Evolutionary conservation across 2,329 filamentous ascomycete species (phyloP).

Genomic region (Anisogramma anomala): DNA sequence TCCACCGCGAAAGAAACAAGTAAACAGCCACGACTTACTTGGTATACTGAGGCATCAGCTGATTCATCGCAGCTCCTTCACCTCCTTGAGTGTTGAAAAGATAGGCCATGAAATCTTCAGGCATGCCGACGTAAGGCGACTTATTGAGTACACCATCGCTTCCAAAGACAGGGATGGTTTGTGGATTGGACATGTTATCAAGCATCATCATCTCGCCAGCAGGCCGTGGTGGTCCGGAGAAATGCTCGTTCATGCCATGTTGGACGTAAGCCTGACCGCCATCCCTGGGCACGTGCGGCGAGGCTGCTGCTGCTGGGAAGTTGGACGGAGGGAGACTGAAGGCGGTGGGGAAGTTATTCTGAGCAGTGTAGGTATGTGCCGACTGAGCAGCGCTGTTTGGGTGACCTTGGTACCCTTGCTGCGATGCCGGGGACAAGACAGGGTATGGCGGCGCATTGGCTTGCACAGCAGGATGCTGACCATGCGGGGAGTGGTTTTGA

Average conservation of each 20-base stretch:
- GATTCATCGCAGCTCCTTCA: slow-evolving; percentile 40
- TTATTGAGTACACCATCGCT: slow-evolving; percentile 67
- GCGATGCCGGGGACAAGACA: slow-evolving; percentile 41
- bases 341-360: slow-evolving; percentile 46
- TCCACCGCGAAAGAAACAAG: not conserved
- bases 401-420: slow-evolving; percentile 37
- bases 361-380: slow-evolving; percentile 38
- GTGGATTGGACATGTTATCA: slow-evolving; percentile 51
- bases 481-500: slow-evolving; percentile 30
- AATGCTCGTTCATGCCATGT: slow-evolving; percentile 27
- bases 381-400: slow-evolving; percentile 34
- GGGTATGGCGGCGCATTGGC: slow-evolving; percentile 38
- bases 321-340: slow-evolving; percentile 53
- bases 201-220: slow-evolving; percentile 46
- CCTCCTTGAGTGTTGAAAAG: slow-evolving; percentile 61
- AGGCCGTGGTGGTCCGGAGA: slow-evolving; percentile 32
- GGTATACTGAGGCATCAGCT: slow-evolving; percentile 33
- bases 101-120: slow-evolving; percentile 78
- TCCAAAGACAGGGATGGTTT: slow-evolving; percentile 77
- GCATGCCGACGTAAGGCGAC: slow-evolving; percentile 72
- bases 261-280: slow-evolving; percentile 25
- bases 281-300: slow-evolving; percentile 25
- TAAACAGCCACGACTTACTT: slow-evolving; percentile 30
- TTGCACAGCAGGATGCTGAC: slow-evolving; percentile 35
- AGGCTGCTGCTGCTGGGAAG: slow-evolving; percentile 32